A percentile compares a stretch with the other conserved stretches of the same genome.
Conservation (phyloP, 148 eudicot species). For the Beta vulgaris region DNA sequence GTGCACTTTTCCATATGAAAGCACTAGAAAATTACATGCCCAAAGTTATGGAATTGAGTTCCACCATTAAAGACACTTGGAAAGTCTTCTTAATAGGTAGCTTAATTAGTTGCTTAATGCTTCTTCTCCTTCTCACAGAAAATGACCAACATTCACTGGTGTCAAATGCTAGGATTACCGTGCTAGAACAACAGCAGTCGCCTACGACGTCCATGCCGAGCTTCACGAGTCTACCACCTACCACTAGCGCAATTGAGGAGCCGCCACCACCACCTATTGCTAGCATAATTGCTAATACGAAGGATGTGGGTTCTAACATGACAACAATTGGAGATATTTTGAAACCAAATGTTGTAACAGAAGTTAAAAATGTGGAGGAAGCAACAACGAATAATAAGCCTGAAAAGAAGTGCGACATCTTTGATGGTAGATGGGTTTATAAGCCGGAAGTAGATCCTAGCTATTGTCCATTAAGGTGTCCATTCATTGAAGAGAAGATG, state of each 20-base stretch:
- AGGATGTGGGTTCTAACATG: too few species aligned
- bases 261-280: too few species aligned
- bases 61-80: not conserved
- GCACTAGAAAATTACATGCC: too few species aligned
- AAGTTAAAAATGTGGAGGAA: not conserved
- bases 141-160: too few species aligned
- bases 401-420: not conserved
- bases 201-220: too few species aligned
- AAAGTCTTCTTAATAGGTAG: not conserved
- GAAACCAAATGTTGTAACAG: not conserved
- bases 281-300: too few species aligned
- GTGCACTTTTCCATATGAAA: too few species aligned
- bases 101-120: not conserved
- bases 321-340: not conserved
- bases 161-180: too few species aligned
- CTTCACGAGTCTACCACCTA: too few species aligned
- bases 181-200: too few species aligned
- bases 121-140: not conserved
- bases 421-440: slow-evolving; percentile 16
- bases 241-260: too few species aligned
- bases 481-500: slow-evolving; percentile 15
- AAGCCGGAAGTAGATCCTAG: not conserved
- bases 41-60: not conserved
- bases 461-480: not conserved
- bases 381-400: not conserved